Evolutionary conservation across 2,329 filamentous ascomycete genomes (phyloP).

Genomic region (Sclerotinia glacialis): DNA sequence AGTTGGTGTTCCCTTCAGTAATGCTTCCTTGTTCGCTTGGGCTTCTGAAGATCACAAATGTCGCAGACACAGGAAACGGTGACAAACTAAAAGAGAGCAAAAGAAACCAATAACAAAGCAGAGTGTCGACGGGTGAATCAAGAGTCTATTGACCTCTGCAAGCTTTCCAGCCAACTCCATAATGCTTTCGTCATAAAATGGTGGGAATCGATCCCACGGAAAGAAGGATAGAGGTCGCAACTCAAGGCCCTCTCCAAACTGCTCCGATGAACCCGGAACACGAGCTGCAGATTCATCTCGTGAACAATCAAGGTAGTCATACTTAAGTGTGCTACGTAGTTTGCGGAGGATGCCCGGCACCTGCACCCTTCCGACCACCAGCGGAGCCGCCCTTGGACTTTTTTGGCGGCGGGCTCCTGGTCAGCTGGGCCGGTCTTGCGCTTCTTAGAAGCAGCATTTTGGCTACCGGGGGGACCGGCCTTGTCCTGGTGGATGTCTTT

Average conservation of each 20-base stretch:
- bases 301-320: background rate
- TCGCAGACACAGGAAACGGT: background rate
- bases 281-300: background rate
- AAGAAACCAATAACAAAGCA: background rate
- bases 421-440: background rate
- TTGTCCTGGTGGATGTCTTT: background rate
- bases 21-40: background rate
- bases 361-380: background rate
- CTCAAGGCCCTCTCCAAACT: background rate
- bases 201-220: background rate
- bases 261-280: background rate
- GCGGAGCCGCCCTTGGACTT: background rate
- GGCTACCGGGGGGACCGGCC: background rate
- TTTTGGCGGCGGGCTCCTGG: background rate
- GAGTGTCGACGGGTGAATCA: background rate
- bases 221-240: background rate
- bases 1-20: background rate
- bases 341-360: background rate
- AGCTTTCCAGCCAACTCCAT: background rate
- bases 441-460: background rate
- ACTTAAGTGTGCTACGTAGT: too few species aligned
- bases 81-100: background rate
- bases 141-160: background rate
- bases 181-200: background rate
- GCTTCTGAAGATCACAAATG: too few species aligned